phyloP scores from a whole-genome alignment of 2,329 filamentous ascomycete species.

The Paecilomyces sp. region DNA sequence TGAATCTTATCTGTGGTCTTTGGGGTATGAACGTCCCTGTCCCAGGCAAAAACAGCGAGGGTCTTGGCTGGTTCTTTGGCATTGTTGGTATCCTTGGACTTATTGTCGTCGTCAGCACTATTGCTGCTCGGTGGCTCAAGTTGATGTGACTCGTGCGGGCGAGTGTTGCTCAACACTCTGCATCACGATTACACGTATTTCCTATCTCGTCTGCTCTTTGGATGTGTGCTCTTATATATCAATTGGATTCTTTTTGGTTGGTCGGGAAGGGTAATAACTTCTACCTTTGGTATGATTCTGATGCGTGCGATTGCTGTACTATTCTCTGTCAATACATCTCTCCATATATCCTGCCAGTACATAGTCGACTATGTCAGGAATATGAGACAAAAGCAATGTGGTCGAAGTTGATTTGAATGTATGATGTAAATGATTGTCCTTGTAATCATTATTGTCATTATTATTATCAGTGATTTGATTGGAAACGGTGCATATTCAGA shows the following conservation, averaged over 20 bases:
- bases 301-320: background rate
- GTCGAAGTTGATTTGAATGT: background rate
- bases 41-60: slow-evolving; percentile 29
- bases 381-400: background rate
- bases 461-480: too few species aligned
- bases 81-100: slow-evolving; percentile 40
- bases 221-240: background rate
- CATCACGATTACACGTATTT: background rate
- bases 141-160: slow-evolving; percentile 23
- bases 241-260: background rate
- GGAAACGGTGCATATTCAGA: too few species aligned
- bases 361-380: background rate
- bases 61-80: slow-evolving; percentile 43
- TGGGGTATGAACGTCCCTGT: slow-evolving; percentile 47
- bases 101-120: slow-evolving; percentile 32
- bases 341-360: background rate
- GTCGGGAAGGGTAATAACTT: background rate
- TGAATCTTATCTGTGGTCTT: slow-evolving; percentile 74
- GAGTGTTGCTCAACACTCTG: background rate
- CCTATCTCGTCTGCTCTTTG: background rate
- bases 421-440: too few species aligned
- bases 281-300: background rate
- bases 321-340: background rate
- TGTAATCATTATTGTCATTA: too few species aligned
- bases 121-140: slow-evolving; percentile 34